phyloP scores from a whole-genome alignment of 345 rosid genomes.

The Gossypium thurberi region DNA sequence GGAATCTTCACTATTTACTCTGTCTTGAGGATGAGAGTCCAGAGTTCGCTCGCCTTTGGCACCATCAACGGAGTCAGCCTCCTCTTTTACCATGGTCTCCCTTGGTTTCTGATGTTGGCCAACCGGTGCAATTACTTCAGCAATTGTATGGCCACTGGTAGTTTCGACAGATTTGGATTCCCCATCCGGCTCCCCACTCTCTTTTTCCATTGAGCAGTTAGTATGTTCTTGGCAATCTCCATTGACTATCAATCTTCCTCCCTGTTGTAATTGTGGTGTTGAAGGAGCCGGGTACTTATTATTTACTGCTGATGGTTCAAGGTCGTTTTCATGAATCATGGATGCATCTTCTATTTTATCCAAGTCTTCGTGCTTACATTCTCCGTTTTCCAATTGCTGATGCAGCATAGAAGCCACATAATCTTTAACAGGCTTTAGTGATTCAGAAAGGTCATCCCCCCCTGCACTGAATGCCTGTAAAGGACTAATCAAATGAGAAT shows the following conservation, averaged over 20 bases:
- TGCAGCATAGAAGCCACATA: slow-evolving; percentile 52
- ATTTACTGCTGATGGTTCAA: slow-evolving; percentile 27
- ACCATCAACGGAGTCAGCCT: slow-evolving; percentile 37
- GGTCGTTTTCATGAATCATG: slow-evolving; percentile 24
- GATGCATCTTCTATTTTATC: slow-evolving; percentile 29
- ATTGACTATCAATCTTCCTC: slow-evolving; percentile 49
- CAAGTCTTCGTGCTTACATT: slow-evolving; percentile 12
- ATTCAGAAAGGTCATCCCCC: slow-evolving; percentile 35
- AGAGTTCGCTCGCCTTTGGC: slow-evolving; percentile 23
- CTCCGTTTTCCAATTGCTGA: slow-evolving; percentile 31
- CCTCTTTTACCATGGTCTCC: slow-evolving; percentile 34
- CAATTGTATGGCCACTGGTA: slow-evolving; percentile 35
- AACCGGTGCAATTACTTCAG: slow-evolving; percentile 25
- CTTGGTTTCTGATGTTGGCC: slow-evolving; percentile 15
- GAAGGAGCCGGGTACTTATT: slow-evolving; percentile 75
- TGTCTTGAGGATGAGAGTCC: slow-evolving; percentile 20
- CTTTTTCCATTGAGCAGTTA: slow-evolving; percentile 50
- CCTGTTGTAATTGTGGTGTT: slow-evolving; percentile 71
- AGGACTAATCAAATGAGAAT: slow-evolving; percentile 23
- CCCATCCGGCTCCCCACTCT: slow-evolving; percentile 50
- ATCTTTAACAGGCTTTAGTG: slow-evolving; percentile 72
- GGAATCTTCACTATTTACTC: slow-evolving; percentile 20
- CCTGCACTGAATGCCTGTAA: slow-evolving; percentile 75
- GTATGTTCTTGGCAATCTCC: slow-evolving; percentile 62
- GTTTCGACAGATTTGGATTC: slow-evolving; percentile 93